phyloP scores from a whole-genome alignment of 306 rosid genomes.

The Ceratonia siliqua region DNA sequence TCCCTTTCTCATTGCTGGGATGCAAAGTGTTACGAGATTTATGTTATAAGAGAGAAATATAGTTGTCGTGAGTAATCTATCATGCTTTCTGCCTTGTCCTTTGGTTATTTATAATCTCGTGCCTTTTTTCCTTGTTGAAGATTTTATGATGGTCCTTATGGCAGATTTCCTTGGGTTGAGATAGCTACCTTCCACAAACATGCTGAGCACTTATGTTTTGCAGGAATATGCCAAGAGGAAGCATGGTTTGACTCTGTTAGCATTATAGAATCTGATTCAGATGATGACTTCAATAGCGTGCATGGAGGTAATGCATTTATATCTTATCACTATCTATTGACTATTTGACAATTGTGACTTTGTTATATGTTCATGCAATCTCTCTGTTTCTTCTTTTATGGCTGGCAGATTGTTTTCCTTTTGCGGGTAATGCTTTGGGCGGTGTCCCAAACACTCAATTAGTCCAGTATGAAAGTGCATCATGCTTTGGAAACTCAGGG shows the following conservation, averaged over 20 bases:
- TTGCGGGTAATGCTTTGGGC: slow-evolving; percentile 50
- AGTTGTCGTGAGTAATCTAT: not conserved
- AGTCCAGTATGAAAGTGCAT: slow-evolving; percentile 71
- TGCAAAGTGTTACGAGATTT: slow-evolving; percentile 19
- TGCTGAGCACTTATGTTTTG: slow-evolving; percentile 13
- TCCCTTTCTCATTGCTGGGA: not conserved
- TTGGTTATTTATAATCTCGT: slow-evolving; percentile 1
- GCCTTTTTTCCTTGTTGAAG: not conserved
- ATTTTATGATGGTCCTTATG: slow-evolving; percentile 12
- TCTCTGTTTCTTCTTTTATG: slow-evolving; percentile 22
- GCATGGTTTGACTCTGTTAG: slow-evolving; percentile 88
- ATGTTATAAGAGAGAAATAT: not conserved
- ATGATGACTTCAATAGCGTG: slow-evolving; percentile 84
- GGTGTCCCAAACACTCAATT: slow-evolving; percentile 54
- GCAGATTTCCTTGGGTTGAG: slow-evolving; percentile 14
- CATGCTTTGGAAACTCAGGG: slow-evolving; percentile 66
- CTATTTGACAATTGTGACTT: slow-evolving; percentile 8
- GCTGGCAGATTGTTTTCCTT: slow-evolving; percentile 69
- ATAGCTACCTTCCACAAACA: slow-evolving; percentile 23
- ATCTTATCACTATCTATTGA: slow-evolving; percentile 6
- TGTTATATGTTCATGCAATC: not conserved
- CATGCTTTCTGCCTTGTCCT: not conserved
- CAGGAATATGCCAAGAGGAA: slow-evolving; percentile 76
- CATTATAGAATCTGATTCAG: slow-evolving; percentile 80
- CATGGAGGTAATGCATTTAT: slow-evolving; percentile 69